Conservation (phyloP, 257 asterid species). For the Nicotiana undulata region DNA sequence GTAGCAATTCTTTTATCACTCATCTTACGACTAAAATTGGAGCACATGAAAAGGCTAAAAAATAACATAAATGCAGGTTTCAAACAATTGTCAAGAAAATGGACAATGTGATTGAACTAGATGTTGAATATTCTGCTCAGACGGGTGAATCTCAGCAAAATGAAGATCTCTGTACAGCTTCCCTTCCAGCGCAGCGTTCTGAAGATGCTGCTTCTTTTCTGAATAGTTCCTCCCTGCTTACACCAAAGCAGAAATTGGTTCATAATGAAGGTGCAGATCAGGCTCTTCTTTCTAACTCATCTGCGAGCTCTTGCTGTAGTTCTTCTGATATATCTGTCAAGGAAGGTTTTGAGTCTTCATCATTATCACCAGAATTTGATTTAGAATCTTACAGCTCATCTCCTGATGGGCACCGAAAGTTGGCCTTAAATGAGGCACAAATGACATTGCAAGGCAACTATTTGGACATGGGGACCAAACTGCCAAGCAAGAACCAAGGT, state of each 20-base stretch:
- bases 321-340: conserved; percentile 40
- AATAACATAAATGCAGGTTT: conserved; percentile 32
- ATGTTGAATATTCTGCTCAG: conserved; percentile 15
- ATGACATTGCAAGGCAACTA: conserved; percentile 17
- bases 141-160: conserved; percentile 3
- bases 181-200: background rate
- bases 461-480: conserved; percentile 14
- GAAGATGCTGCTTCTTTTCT: conserved; percentile 16
- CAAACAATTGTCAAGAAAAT: conserved; percentile 42
- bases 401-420: conserved; percentile 15
- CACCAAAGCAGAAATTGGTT: conserved; percentile 41
- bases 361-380: conserved; percentile 65
- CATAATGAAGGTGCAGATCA: conserved; percentile 24
- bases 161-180: conserved; percentile 3
- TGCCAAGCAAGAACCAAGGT: background rate
- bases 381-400: conserved; percentile 44
- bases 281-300: conserved; percentile 26
- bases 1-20: background rate
- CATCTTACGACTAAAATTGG: background rate
- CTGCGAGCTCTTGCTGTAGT: conserved; percentile 51
- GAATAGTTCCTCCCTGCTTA: conserved; percentile 22
- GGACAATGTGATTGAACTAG: conserved; percentile 32
- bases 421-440: conserved; percentile 4
- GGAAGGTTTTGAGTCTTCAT: conserved; percentile 43
- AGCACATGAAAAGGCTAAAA: background rate